Evolutionary conservation across 306 rosid genomes (phyloP), one percentile per base, ranked within the genome.

Genomic region (Astragalus membranaceus): DNA sequence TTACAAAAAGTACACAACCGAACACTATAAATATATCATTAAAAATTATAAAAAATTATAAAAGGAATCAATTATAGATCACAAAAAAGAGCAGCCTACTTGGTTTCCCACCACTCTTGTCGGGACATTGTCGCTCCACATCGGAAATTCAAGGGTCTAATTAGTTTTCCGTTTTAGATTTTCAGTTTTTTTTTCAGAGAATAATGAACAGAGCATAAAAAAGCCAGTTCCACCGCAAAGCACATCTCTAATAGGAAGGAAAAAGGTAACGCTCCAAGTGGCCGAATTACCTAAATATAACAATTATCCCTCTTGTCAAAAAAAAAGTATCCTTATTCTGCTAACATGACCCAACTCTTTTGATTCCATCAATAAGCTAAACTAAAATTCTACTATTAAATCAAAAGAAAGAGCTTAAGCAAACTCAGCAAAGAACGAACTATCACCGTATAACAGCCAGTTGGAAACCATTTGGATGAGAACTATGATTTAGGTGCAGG

Each of bases 321-420:
- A n/a, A n/a, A n/a, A n/a, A n/a, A n/a, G n/a, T n/a, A n/a, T n/a
- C n/a, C n/a, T n/a, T n/a, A 41, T 61, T 72, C 37, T 15, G 67
- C 44, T 13, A 66, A 36, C 46, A 70, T 36, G 29, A 70, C 52
- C 66, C 29, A 70, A 74, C 53, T 62, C 44, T 73, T 13, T 57
- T 48, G 35, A 43, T 69, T 80, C 58, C 64, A 76, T 70, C 29
- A 37, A 75, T 72, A 78, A 67, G 50, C 73, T 60, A 53, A 66
- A 82, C 57, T 76, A 60, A 57, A 69, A 75, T 51, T 76, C 75
- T 75, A 75, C 52, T 43, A 60, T 16, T n/a, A 77, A 74, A 48
- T 64, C 41, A 73, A 62, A 4, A 47, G 6, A 67, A 30, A 58
- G 71, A 71, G 17, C 32, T 52, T 63, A 44, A 67, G 23, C 63